phyloP scores from a whole-genome alignment of 2,329 filamentous ascomycete genomes.

The Diaporthe helianthi region DNA sequence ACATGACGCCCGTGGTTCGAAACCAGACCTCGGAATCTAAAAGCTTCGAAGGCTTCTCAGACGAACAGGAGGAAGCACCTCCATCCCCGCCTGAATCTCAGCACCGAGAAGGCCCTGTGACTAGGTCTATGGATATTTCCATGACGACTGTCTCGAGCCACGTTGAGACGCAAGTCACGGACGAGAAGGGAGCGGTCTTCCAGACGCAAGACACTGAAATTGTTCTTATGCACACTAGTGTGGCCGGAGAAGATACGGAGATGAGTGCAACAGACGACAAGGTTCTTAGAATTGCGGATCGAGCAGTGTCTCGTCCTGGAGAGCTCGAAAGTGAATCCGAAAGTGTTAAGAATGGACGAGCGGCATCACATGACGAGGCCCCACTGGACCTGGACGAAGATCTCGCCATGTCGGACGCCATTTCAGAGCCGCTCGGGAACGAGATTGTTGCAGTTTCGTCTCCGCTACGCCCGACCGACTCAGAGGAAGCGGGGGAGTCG shows the following conservation, averaged over 20 bases:
- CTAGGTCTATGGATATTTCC: constrained; percentile 10
- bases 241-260: neutral
- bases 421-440: constrained; percentile 10
- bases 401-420: constrained; percentile 1
- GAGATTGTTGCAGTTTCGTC: neutral
- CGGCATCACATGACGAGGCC: neutral
- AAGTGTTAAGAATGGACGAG: constrained; percentile 11
- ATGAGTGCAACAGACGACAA: neutral
- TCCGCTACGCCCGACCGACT: neutral
- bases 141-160: constrained; percentile 21
- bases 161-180: constrained; percentile 12
- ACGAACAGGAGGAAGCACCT: constrained; percentile 15
- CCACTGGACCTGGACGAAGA: constrained; percentile 6
- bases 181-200: neutral
- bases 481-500: neutral
- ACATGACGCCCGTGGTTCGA: neutral
- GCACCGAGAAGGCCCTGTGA: neutral
- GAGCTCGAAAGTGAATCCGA: constrained; percentile 16
- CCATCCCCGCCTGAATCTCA: constrained; percentile 20
- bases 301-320: neutral
- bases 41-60: neutral
- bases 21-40: neutral
- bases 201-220: constrained; percentile 15
- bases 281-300: neutral
- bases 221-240: neutral